A percentile compares a stretch with the other conserved stretches of the same genome.
Evolutionary conservation across 169 alveolate genomes (phyloP).

Genomic region (Plasmodium adleri): DNA sequence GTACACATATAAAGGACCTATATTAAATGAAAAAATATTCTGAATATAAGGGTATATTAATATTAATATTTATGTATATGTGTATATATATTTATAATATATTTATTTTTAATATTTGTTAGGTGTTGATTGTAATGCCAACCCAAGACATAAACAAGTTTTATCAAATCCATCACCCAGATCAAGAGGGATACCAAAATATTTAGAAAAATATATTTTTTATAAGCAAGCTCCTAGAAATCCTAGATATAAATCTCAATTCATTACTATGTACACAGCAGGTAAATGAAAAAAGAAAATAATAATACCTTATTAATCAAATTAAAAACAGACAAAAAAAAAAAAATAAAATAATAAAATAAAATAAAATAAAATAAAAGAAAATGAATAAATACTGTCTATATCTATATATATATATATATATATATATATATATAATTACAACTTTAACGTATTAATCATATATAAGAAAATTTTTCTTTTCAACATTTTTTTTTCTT

Average conservation of each 20-base stretch:
- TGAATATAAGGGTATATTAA: neutral
- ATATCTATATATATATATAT: no score
- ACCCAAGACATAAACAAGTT: slow-evolving; percentile 91
- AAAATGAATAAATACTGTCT: neutral
- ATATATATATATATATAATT: neutral
- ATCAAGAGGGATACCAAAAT: slow-evolving; percentile 90
- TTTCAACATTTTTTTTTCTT: neutral
- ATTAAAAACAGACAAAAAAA: neutral
- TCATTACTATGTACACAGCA: slow-evolving; percentile 72
- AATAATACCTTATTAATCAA: neutral
- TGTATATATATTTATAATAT: neutral
- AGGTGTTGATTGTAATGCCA: slow-evolving; percentile 92
- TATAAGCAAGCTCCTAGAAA: slow-evolving; percentile 89
- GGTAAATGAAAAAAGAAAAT: slow-evolving; percentile 22
- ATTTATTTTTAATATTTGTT: slow-evolving; percentile 1
- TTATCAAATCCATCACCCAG: slow-evolving; percentile 89
- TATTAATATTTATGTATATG: neutral
- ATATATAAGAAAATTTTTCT: neutral
- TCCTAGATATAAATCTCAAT: slow-evolving; percentile 80
- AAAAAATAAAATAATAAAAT: neutral
- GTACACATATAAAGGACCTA: slow-evolving; percentile 39
- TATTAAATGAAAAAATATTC: neutral
- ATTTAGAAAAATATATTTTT: slow-evolving; percentile 86
- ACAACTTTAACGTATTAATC: neutral
- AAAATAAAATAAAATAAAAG: neutral